Conservation (phyloP, 441 rosid species). For the Raphanus hybrid region DNA sequence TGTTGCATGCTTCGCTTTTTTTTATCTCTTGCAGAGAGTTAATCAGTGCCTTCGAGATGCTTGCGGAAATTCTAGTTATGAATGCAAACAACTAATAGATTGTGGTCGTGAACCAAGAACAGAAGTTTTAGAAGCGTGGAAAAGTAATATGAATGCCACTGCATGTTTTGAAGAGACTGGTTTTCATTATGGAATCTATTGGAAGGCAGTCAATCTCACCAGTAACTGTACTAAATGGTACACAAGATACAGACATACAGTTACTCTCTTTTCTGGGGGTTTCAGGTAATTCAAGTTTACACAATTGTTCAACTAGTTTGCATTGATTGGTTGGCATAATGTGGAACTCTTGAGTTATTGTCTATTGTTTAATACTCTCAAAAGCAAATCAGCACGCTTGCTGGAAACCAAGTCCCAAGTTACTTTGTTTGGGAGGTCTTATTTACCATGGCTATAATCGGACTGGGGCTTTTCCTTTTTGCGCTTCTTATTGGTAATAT, state of each 20-base stretch:
- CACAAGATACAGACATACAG: background rate
- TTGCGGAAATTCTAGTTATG: too few relatives aligned
- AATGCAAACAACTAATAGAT: background rate
- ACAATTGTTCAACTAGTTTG: conserved; percentile 1
- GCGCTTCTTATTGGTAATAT: background rate
- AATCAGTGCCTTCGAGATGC: conserved; percentile 79
- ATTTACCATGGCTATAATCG: background rate
- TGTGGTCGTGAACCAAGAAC: background rate
- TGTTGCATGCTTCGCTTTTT: background rate
- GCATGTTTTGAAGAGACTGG: background rate
- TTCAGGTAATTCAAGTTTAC: background rate
- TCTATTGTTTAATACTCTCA: background rate
- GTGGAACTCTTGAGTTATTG: background rate
- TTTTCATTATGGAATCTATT: background rate
- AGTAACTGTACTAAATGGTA: too few relatives aligned
- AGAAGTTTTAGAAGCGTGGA: too few relatives aligned
- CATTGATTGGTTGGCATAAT: background rate
- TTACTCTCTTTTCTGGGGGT: background rate
- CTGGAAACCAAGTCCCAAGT: conserved; percentile 2
- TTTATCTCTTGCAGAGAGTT: conserved; percentile 63
- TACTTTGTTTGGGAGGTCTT: background rate
- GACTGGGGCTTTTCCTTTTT: background rate
- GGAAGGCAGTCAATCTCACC: background rate
- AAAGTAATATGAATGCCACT: too few relatives aligned
- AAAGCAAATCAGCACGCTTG: conserved; percentile 9